Evolutionary conservation across 768 basidiomycete genomes (phyloP).

Genomic region (Ramaria sp.): DNA sequence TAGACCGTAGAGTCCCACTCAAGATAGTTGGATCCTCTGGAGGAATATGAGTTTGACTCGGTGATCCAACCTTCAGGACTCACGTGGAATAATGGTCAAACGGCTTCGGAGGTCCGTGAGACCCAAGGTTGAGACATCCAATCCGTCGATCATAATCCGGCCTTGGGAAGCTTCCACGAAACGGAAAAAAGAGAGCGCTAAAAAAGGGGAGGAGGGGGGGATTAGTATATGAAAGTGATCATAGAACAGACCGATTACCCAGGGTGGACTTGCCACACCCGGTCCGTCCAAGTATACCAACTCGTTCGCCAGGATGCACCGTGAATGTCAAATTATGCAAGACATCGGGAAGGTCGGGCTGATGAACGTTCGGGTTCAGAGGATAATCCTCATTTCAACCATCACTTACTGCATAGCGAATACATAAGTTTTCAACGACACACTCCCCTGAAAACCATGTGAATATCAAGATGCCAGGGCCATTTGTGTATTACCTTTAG

Average conservation of each 20-base stretch:
- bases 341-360: constrained; percentile 84
- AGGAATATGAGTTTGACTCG: background rate
- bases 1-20: constrained; percentile 70
- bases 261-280: constrained; percentile 26
- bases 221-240: background rate
- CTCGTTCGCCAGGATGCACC: constrained; percentile 39
- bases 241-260: constrained; percentile 15
- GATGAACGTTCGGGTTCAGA: background rate
- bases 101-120: constrained; percentile 21
- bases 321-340: constrained; percentile 71
- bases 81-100: constrained; percentile 27
- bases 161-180: constrained; percentile 28
- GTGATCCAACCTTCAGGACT: constrained; percentile 20
- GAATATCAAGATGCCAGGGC: background rate
- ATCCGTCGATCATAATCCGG: constrained; percentile 27
- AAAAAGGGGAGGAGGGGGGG: background rate
- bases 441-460: constrained; percentile 12
- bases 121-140: constrained; percentile 30
- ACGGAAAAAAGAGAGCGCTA: constrained; percentile 25
- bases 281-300: constrained; percentile 28
- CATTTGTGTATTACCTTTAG: constrained; percentile 31
- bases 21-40: constrained; percentile 84
- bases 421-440: constrained; percentile 18
- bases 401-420: constrained; percentile 17
- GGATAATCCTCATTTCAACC: background rate